Evolutionary conservation across 495 filamentous ascomycete genomes (phyloP), one percentile per base, ranked within the genome.

Genomic region (Podospora fimiseda): DNA sequence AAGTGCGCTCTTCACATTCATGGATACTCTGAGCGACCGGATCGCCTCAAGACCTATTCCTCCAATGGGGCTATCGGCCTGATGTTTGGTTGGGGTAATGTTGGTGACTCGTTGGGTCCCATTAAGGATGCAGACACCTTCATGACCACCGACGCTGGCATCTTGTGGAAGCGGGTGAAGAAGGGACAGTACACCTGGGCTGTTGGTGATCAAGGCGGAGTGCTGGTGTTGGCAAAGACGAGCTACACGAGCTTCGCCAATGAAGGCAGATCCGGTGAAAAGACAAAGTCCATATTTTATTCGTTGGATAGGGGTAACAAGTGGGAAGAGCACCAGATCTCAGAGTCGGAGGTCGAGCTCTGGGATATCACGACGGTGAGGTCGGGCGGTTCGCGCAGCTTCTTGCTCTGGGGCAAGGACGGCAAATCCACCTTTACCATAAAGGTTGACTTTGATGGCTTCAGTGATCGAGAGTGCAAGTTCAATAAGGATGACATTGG

Each of bases 161-260:
- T 96, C 51, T 83, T 72, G 23, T 99, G 94, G 94, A 85, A 77
- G 40, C 76, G 83, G 33, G 84, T 87, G 49, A 91, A 83, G 72
- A 88, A 92, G 63, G 94, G 93, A 7, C 78, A 71, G 33, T 94
- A 89, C 70, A 84, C 85, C 70, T 99, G 89, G 88, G 89, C 95
- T 59, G 94, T 85, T 60, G 93, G 93, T 49, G 94, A 97, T 57
- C 88, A 94, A 64, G 94, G 94, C 15, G 90, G 88, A 1, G 81
- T 97, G 58, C 79, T 97, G 50, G 89, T 95, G 23, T 84, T 99
- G 48, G 89, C 90, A 22, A 70, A 74, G 56, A 63, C 61, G 4
- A n/a, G n/a, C n/a, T n/a, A n/a, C n/a, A n/a, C n/a, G n/a, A n/a
- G n/a, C n/a, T n/a, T n/a, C n/a, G n/a, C n/a, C n/a, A n/a, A n/a